These are phyloP conservation scores for Hawksworthiomyces lignivorus DNA, from an alignment of 2,329 filamentous ascomycete species.

Conservation along the genomic window DNA sequence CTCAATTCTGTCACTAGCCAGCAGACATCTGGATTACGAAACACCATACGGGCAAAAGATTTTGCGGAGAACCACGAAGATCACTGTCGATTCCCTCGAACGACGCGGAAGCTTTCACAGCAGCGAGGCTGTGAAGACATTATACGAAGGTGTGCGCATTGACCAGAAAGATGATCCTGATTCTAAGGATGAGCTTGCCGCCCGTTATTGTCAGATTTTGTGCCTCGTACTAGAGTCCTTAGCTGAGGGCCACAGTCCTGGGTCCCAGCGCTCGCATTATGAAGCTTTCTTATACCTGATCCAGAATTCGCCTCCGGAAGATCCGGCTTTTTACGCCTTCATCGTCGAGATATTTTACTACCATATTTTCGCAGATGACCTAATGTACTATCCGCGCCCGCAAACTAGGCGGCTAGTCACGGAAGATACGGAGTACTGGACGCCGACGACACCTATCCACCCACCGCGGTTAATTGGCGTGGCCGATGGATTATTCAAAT, in stretches of 20 bases:
- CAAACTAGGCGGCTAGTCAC: slow-evolving; percentile 28
- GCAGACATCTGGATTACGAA: slow-evolving; percentile 62
- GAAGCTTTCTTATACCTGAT: slow-evolving; percentile 67
- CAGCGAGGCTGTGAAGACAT: slow-evolving; percentile 44
- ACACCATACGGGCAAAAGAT: slow-evolving; percentile 49
- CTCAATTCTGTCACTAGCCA: slow-evolving; percentile 75
- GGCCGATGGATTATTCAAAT: slow-evolving; percentile 71
- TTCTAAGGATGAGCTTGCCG: slow-evolving; percentile 41
- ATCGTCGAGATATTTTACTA: slow-evolving; percentile 80
- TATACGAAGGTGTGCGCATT: slow-evolving; percentile 38
- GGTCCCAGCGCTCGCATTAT: slow-evolving; percentile 74
- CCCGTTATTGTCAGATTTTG: slow-evolving; percentile 55
- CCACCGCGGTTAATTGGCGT: slow-evolving; percentile 64
- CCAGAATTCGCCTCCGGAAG: slow-evolving; percentile 48
- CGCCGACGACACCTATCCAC: slow-evolving; percentile 32
- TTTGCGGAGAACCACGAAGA: slow-evolving; percentile 40
- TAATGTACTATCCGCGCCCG: slow-evolving; percentile 42
- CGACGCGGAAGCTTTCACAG: slow-evolving; percentile 49
- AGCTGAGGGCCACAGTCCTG: slow-evolving; percentile 47
- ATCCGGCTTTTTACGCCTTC: slow-evolving; percentile 57
- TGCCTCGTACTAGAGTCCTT: slow-evolving; percentile 52
- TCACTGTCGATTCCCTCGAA: slow-evolving; percentile 38
- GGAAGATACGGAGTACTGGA: slow-evolving; percentile 33
- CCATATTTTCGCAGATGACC: slow-evolving; percentile 60
- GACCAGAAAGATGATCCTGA: slow-evolving; percentile 27